Evolutionary conservation across 495 filamentous ascomycete species (phyloP).

Genomic region (Tuber melanosporum): DNA sequence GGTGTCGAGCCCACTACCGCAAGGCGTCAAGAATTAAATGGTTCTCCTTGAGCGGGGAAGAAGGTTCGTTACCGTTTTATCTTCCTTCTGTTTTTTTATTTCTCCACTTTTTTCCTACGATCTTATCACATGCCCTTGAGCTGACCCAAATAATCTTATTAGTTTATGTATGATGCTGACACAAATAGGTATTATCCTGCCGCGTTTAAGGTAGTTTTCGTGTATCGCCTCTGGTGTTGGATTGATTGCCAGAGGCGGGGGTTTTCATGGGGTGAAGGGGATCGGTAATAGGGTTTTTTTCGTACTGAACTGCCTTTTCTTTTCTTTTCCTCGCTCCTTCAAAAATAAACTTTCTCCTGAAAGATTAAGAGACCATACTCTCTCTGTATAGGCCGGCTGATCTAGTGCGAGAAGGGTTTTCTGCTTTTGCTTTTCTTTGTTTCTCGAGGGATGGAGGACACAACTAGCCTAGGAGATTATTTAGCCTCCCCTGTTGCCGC

Average conservation of each 20-base stretch:
- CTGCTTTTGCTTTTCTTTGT: neutral
- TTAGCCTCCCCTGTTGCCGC: neutral
- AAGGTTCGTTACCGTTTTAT: conserved; percentile 24
- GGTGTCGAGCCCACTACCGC: conserved; percentile 3
- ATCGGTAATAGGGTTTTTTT: neutral
- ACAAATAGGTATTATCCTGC: neutral
- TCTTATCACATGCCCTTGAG: neutral
- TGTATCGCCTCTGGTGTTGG: neutral
- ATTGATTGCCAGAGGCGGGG: neutral
- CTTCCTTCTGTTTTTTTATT: conserved; percentile 3
- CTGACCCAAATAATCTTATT: neutral
- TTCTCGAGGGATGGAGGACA: neutral
- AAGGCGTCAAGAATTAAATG: conserved; percentile 4
- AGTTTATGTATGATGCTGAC: neutral
- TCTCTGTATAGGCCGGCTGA: neutral
- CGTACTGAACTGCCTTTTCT: neutral
- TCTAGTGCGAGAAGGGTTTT: neutral
- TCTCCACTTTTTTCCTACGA: neutral
- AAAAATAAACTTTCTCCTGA: neutral
- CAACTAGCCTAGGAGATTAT: neutral
- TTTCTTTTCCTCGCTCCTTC: neutral
- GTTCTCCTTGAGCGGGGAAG: conserved; percentile 19
- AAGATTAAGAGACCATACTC: neutral
- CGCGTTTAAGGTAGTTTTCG: neutral
- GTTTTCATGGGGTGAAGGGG: neutral